These are phyloP conservation scores for Eragrostis curvula DNA, from an alignment of 176 grass and related monocot species.

Conservation along the genomic window DNA sequence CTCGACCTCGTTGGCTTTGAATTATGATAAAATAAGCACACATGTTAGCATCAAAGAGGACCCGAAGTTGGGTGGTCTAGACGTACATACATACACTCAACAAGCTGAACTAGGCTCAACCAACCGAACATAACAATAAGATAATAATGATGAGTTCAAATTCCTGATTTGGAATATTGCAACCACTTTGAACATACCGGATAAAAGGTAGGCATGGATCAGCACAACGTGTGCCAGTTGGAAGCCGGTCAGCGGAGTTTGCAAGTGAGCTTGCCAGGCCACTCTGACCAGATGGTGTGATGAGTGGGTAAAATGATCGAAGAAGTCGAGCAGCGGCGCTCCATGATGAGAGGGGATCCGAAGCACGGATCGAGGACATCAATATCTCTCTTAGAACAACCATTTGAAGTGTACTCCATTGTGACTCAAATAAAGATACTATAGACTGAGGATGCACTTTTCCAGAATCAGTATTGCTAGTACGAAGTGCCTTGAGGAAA, in stretches of 20 bases:
- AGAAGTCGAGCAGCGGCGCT: conserved; percentile 94
- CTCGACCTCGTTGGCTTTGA: background rate
- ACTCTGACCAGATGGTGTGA: conserved; percentile 95
- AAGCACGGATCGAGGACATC: conserved; percentile 93
- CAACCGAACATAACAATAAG: conserved; percentile 23
- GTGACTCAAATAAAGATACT: conserved; percentile 85
- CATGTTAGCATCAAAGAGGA: background rate
- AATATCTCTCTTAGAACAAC: conserved; percentile 96
- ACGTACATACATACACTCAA: background rate
- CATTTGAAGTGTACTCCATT: conserved; percentile 99
- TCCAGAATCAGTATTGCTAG: conserved; percentile 55
- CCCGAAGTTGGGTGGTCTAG: background rate
- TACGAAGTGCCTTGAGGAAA: conserved; percentile 53
- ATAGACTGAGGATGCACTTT: conserved; percentile 71
- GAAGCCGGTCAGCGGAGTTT: conserved; percentile 89
- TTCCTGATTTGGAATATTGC: background rate
- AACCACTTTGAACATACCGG: conserved; percentile 50
- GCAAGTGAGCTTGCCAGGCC: conserved; percentile 92
- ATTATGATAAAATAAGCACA: background rate
- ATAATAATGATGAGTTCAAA: conserved; percentile 9
- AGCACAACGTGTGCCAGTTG: conserved; percentile 89
- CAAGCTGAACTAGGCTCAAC: background rate
- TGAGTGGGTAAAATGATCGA: conserved; percentile 97
- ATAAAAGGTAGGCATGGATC: conserved; percentile 99
- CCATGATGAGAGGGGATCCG: conserved; percentile 92